Base-by-base conservation (phyloP, 495 filamentous ascomycete genomes). In the Penicillium bovifimosum region DNA sequence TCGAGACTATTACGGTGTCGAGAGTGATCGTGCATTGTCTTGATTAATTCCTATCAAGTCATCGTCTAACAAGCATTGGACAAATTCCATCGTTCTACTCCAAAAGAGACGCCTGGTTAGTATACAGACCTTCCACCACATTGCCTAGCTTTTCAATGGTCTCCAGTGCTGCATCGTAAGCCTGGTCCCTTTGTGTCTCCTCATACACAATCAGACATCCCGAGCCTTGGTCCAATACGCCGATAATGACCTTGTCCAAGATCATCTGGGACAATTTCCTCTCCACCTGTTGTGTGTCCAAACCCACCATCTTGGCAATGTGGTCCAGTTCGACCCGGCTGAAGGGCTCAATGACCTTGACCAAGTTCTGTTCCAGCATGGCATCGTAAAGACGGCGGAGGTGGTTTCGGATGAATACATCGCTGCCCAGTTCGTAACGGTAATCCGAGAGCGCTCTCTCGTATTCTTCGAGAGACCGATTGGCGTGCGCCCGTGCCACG, bases 311-410 rank as follows among this genome's bases (percentile, higher is more conserved):
- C 79, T 91, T 91, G 52, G 93, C 91, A 56, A 98, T 86, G 68
- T 98, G 95, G 56, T 85, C 87, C 67, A 98, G 91, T 76, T 98
- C 93, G 39, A 98, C 93, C 47, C 91, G 82, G 64, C 86, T 91
- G 73, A 97, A 98, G 18, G 93, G 93, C 76, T 98, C 93, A 66
- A 98, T 97, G 47, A 98, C 95, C 76, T 97, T 96, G 79, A 97
- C 88, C 36, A 98, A 78, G 69, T 98, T 98, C 78, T 98, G 93
- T 77, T 97, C 92, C 58, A 98, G 73, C 88, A 98, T 96, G 65
- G 90, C 89, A 70, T 98, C 93, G 75, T 98, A 98, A 43, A 98
- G 79, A 26, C 90, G 84, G 38, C 88, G 87, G 55, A 96, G 82
- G 73, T 98, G 93, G 67, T 90, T 93, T 47, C 91, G 87, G 65